phyloP scores from a whole-genome alignment of 306 rosid species.

The Gynostemma pentaphyllum region DNA sequence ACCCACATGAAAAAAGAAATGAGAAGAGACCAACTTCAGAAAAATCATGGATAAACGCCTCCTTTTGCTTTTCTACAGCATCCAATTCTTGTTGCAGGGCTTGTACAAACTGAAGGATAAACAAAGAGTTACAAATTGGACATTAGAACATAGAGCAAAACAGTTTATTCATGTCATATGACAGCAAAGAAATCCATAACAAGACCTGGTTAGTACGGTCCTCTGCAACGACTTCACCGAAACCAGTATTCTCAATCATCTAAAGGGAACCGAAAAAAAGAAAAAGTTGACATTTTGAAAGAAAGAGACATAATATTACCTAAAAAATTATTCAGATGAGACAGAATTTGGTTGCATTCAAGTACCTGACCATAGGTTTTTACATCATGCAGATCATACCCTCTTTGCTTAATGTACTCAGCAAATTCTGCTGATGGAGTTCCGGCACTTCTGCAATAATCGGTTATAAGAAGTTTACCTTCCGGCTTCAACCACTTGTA shows the following conservation, averaged over 20 bases:
- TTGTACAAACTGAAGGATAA: constrained; percentile 39
- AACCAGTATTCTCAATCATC: constrained; percentile 80
- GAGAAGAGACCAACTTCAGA: constrained; percentile 37
- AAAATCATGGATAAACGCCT: constrained; percentile 45
- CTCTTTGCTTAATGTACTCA: constrained; percentile 67
- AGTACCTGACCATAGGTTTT: constrained; percentile 57
- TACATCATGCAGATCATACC: constrained; percentile 57
- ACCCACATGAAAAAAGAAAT: not conserved
- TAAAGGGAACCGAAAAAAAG: not conserved
- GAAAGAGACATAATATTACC: not conserved
- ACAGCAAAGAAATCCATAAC: not conserved
- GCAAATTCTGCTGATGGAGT: constrained; percentile 51
- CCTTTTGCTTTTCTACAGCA: constrained; percentile 58
- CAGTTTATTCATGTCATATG: not conserved
- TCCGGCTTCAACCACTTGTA: constrained; percentile 90
- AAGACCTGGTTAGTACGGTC: constrained; percentile 67
- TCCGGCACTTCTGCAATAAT: constrained; percentile 68
- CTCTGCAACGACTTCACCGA: constrained; percentile 50
- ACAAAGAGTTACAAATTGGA: not conserved
- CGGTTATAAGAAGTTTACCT: constrained; percentile 73
- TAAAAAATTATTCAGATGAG: not conserved
- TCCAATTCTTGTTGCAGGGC: constrained; percentile 46
- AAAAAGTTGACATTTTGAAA: not conserved
- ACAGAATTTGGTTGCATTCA: not conserved
- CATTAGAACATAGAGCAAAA: not conserved